A percentile compares a stretch with the other conserved stretches of the same genome.
Conservation (phyloP, 2,329 filamentous ascomycete species). For the Beauveria bassiana region DNA sequence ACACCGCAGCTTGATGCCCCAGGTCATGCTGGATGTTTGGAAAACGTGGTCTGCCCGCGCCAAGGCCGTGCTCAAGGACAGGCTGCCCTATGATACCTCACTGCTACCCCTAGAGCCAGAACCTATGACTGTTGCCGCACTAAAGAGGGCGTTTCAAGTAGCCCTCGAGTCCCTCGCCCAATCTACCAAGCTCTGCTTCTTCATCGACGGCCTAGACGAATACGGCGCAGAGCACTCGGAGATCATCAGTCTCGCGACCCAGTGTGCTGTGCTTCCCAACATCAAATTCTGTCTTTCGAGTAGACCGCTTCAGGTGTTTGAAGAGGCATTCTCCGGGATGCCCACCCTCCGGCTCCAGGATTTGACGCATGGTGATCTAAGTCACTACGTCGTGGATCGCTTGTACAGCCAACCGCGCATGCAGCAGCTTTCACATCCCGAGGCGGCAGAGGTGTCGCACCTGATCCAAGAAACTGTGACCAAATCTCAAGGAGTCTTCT, state of each 20-base stretch:
- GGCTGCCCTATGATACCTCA: neutral
- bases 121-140: neutral
- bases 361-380: neutral
- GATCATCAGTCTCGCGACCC: neutral
- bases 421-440: neutral
- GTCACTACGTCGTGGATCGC: neutral
- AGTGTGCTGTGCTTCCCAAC: neutral
- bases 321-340: slow-evolving; percentile 11
- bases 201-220: slow-evolving; percentile 17
- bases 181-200: slow-evolving; percentile 10
- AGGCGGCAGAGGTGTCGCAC: neutral
- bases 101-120: neutral
- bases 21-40: slow-evolving; percentile 14
- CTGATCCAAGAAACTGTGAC: neutral
- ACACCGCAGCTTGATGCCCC: slow-evolving; percentile 7
- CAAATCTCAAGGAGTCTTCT: slow-evolving; percentile 16
- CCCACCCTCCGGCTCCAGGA: slow-evolving; percentile 2
- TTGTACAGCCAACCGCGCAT: slow-evolving; percentile 3
- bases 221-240: slow-evolving; percentile 10
- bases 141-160: neutral
- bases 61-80: neutral
- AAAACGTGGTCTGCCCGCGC: neutral
- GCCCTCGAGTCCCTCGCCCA: neutral
- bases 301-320: slow-evolving; percentile 15
- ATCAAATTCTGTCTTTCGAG: slow-evolving; percentile 23